phyloP scores from a whole-genome alignment of 1,284 basidiomycete genomes.

The Ceratobasidium sp. region DNA sequence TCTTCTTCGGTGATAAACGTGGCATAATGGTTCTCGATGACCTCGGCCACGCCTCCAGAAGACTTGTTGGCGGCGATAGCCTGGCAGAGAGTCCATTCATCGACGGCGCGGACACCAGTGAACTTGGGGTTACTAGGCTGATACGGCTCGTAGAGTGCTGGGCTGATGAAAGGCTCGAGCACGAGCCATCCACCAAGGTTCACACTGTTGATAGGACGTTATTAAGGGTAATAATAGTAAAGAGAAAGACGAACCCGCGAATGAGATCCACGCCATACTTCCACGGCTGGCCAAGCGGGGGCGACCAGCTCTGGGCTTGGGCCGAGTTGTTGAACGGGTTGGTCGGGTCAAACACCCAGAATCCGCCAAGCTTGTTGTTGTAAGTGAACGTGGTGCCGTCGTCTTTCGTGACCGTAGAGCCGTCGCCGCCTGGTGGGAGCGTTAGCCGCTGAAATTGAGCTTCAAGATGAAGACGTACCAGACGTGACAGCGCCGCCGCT shows the following conservation, averaged over 20 bases:
- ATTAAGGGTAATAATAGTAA: too few species aligned
- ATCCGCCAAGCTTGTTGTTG: constrained; percentile 61
- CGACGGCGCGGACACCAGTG: constrained; percentile 55
- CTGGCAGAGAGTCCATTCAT: constrained; percentile 63
- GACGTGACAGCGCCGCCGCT: constrained; percentile 39
- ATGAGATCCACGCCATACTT: constrained; percentile 73
- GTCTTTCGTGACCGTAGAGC: constrained; percentile 58
- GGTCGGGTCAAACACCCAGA: constrained; percentile 68
- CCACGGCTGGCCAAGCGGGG: constrained; percentile 78
- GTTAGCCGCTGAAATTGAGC: constrained; percentile 53
- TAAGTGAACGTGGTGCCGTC: constrained; percentile 61
- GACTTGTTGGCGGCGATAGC: constrained; percentile 59
- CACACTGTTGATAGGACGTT: constrained; percentile 52
- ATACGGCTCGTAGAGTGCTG: constrained; percentile 61
- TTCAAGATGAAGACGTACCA: constrained; percentile 1
- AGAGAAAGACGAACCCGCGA: constrained; percentile 65
- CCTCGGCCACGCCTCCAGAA: constrained; percentile 50
- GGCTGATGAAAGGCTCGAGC: constrained; percentile 67
- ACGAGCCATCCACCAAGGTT: constrained; percentile 69
- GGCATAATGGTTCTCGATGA: constrained; percentile 63
- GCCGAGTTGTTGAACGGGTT: constrained; percentile 81
- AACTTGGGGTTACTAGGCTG: constrained; percentile 47
- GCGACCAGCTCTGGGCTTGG: constrained; percentile 77
- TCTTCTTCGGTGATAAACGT: constrained; percentile 68
- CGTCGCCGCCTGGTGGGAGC: constrained; percentile 59